Evolutionary conservation across 192 early-diverging fungal species (phyloP), one percentile per base, ranked within the genome.

Genomic region (Coemansia reversa): DNA sequence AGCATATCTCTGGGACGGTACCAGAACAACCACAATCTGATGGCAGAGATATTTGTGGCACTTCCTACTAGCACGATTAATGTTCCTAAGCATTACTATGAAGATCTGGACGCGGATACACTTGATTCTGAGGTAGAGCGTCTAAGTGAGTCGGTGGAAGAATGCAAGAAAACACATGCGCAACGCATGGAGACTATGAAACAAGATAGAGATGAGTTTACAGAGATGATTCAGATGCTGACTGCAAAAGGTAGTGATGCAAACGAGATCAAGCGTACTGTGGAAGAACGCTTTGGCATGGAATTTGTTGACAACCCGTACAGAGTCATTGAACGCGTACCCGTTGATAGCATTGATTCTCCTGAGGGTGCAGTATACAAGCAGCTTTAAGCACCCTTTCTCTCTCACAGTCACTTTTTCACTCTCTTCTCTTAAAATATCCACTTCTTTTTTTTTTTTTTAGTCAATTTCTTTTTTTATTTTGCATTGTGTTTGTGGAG

Each of bases 31-130:
- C 77, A 80, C 59, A 74, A 60, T 27, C 9, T 80, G 50, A 74
- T 80, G 77, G 60, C 77, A 5, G 77, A 80, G 39, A 60, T 80
- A 4, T 80, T 80, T 29, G 59, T 80, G 0, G 77, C 77, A n/a
- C 47, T 80, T 48, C 77, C 77, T 3, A 70, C 68, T 0, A 80
- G 77, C 69, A 70, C 68, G 2, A 64, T 74, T 20, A 62, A 51
- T 14, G n/a, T 60, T 6, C 72, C 72, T 27, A 62, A 62, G 55
- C 77, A 74, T 62, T 80, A 68, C 52, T 80, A 80, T 28, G 68
- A 74, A 47, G 45, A 59, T 2, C 24, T 70, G 59, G 50, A 58
- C 19, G 8, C 20, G 35, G 59, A 20, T 9, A n/a, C 48, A 16
- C 28, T 69, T 3, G 68, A 65, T 32, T 18, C n/a, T 16, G 45